These are phyloP conservation scores for Cordyceps militaris DNA, from an alignment of 2,329 filamentous ascomycete genomes.

Conservation along the genomic window DNA sequence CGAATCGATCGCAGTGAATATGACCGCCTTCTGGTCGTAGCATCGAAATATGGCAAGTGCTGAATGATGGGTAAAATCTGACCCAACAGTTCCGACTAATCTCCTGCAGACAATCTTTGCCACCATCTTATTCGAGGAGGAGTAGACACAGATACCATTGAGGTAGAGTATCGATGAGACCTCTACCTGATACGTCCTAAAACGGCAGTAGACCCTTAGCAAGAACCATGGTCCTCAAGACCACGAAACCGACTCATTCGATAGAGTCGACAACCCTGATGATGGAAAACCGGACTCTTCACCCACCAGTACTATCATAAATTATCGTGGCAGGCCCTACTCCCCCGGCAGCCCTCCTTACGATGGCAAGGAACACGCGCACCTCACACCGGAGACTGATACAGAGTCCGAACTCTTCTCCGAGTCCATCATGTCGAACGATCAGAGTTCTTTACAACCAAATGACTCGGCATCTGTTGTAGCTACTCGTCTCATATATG, in stretches of 20 bases:
- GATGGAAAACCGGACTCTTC: not conserved
- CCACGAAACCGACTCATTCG: not conserved
- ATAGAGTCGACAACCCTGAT: not conserved
- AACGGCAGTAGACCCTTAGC: conserved; percentile 3
- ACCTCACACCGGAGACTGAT: not conserved
- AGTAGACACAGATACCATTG: conserved; percentile 39
- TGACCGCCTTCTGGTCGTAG: conserved; percentile 3
- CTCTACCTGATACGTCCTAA: conserved; percentile 8
- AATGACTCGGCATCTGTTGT: not conserved
- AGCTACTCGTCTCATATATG: conserved; percentile 20
- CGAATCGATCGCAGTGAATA: conserved; percentile 7
- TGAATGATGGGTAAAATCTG: not conserved
- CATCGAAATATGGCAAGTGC: conserved; percentile 10
- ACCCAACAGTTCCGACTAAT: not conserved
- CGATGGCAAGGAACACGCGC: not conserved
- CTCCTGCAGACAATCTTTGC: conserved; percentile 33
- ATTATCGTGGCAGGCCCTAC: not conserved
- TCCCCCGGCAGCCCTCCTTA: not conserved
- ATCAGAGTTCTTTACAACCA: not conserved
- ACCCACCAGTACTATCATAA: not conserved
- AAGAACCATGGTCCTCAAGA: not conserved
- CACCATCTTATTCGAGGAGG: conserved; percentile 45
- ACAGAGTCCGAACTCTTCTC: not conserved
- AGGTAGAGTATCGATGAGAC: conserved; percentile 27
- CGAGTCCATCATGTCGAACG: not conserved